Conservation (phyloP, 2,329 filamentous ascomycete genomes). For the Chalaropsis thielavioides region DNA sequence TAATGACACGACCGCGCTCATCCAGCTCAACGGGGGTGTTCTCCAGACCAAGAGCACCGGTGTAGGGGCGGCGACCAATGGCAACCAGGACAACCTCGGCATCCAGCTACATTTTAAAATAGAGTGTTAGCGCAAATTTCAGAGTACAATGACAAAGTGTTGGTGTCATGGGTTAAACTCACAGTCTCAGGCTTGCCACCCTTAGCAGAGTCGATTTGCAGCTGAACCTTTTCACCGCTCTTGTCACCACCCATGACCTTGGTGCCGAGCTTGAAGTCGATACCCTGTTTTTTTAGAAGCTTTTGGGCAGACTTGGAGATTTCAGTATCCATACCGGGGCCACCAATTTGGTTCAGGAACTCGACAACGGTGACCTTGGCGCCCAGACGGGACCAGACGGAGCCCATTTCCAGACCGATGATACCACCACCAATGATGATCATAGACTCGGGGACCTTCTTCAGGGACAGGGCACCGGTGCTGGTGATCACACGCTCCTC, state of each 20-base stretch:
- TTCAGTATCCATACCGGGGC: constrained; percentile 91
- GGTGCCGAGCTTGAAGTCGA: constrained; percentile 96
- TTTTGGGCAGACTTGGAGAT: constrained; percentile 86
- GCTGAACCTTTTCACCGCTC: constrained; percentile 60
- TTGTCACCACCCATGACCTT: constrained; percentile 83
- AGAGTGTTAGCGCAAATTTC: constrained; percentile 36
- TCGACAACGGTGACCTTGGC: constrained; percentile 94
- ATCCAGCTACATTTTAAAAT: constrained; percentile 47
- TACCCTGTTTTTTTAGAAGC: constrained; percentile 86
- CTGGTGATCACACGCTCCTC: constrained; percentile 96
- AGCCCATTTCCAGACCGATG: constrained; percentile 96
- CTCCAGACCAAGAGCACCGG: constrained; percentile 77
- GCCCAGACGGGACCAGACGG: constrained; percentile 90
- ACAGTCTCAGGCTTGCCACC: constrained; percentile 89
- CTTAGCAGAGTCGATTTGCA: constrained; percentile 83
- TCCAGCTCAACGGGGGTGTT: constrained; percentile 86
- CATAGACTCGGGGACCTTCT: constrained; percentile 90
- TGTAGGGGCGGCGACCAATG: constrained; percentile 93
- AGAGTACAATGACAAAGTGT: constrained; percentile 20
- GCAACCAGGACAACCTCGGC: constrained; percentile 92
- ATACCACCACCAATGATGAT: constrained; percentile 96
- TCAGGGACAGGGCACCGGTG: constrained; percentile 80
- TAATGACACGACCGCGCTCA: constrained; percentile 85
- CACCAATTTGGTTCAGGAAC: constrained; percentile 90
- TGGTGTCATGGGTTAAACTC: constrained; percentile 26